phyloP scores from a whole-genome alignment of 2,329 filamentous ascomycete species.

The Onygenales sp. region DNA sequence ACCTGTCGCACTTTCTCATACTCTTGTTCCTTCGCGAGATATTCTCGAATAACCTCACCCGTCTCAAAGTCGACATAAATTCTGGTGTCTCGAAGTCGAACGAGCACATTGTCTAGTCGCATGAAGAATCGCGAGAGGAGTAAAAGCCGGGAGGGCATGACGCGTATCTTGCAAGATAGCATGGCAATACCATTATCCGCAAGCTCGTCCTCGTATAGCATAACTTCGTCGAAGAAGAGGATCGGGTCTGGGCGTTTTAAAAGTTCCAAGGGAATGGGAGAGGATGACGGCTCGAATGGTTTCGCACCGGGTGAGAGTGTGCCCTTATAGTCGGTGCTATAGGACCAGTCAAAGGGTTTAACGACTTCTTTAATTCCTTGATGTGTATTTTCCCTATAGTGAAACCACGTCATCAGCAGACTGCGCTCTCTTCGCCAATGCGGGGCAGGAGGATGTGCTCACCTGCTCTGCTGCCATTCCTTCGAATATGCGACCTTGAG shows the following conservation, averaged over 20 bases:
- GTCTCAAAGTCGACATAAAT: conserved; percentile 83
- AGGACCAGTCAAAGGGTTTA: conserved; percentile 97
- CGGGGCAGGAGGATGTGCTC: conserved; percentile 31
- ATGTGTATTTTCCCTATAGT: conserved; percentile 61
- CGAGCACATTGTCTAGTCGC: conserved; percentile 80
- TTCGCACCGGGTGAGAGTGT: conserved; percentile 35
- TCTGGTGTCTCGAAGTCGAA: conserved; percentile 80
- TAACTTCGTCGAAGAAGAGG: conserved; percentile 90
- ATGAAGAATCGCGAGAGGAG: conserved; percentile 83
- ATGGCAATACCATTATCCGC: conserved; percentile 95
- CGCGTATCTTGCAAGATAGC: conserved; percentile 79
- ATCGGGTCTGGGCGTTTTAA: conserved; percentile 87
- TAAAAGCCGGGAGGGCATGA: conserved; percentile 83
- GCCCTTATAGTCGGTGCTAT: conserved; percentile 79
- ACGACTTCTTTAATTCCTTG: conserved; percentile 87
- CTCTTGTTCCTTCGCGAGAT: conserved; percentile 73
- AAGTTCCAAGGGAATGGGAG: conserved; percentile 70
- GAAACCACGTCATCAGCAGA: neutral
- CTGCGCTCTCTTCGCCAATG: neutral
- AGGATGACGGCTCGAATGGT: conserved; percentile 36
- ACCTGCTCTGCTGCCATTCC: conserved; percentile 69
- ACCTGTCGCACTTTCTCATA: conserved; percentile 70
- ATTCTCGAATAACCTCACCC: conserved; percentile 75
- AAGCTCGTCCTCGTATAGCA: conserved; percentile 94
- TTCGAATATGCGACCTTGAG: conserved; percentile 87